Evolutionary conservation across 345 rosid species (phyloP).

Genomic region (Boechera stricta): DNA sequence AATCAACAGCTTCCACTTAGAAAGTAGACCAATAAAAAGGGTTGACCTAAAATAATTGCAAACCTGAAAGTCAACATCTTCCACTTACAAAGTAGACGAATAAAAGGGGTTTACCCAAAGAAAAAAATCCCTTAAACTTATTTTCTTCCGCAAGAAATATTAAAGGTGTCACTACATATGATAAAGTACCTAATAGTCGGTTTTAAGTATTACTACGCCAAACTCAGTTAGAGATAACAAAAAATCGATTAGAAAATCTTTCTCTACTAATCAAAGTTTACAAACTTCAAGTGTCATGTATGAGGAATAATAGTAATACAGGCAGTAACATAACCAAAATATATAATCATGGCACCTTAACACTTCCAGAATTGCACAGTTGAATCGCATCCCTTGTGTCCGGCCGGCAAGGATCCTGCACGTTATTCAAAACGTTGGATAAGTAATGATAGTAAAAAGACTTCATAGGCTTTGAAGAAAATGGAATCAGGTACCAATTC

Average conservation of each 20-base stretch:
- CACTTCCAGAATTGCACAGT: slow-evolving; percentile 67
- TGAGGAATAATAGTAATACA: slow-evolving; percentile 13
- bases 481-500: background rate
- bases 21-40: no score
- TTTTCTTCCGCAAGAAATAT: background rate
- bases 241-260: background rate
- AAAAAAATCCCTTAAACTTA: background rate
- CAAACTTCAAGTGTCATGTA: slow-evolving; percentile 8
- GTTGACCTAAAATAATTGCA: no score
- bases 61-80: slow-evolving; percentile 50
- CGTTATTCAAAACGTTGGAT: background rate
- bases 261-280: background rate
- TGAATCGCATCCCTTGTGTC: slow-evolving; percentile 66
- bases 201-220: slow-evolving; percentile 9
- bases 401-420: slow-evolving; percentile 86
- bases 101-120: background rate
- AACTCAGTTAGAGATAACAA: slow-evolving; percentile 9
- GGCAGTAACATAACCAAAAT: background rate
- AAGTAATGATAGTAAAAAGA: background rate
- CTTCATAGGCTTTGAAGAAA: background rate
- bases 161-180: background rate
- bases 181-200: background rate
- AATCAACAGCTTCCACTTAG: no score
- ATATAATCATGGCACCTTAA: slow-evolving; percentile 52
- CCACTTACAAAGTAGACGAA: background rate